Percentiles rank a stretch among this genome's conserved stretches.
Evolutionary conservation across 2,329 filamentous ascomycete species (phyloP).

Genomic region (Aspergillus cejpii): DNA sequence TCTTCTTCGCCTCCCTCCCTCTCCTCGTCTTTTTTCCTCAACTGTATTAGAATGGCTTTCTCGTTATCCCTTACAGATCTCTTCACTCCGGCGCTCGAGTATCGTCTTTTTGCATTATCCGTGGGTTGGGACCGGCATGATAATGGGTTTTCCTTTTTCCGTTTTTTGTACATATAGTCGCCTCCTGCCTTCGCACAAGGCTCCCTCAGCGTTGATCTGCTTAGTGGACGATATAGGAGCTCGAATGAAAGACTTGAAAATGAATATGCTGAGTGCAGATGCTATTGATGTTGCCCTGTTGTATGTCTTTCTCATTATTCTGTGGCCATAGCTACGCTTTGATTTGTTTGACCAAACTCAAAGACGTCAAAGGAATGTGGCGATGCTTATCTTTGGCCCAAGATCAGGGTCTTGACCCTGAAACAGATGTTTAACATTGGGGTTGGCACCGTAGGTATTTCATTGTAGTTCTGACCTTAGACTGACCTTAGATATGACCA

Average conservation of each 20-base stretch:
- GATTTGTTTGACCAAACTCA: too few species aligned
- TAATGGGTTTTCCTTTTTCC: slow-evolving; percentile 35
- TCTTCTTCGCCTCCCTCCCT: too few species aligned
- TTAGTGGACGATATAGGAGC: slow-evolving; percentile 27
- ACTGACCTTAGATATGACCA: too few species aligned
- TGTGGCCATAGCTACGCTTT: too few species aligned
- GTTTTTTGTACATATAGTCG: slow-evolving; percentile 41
- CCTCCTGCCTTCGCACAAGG: slow-evolving; percentile 23
- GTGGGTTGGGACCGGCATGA: slow-evolving; percentile 38
- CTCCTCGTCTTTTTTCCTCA: slow-evolving; percentile 24
- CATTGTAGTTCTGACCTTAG: too few species aligned
- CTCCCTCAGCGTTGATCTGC: slow-evolving; percentile 7
- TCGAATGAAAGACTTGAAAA: slow-evolving; percentile 13
- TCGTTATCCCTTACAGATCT: slow-evolving; percentile 26
- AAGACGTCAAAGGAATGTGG: too few species aligned
- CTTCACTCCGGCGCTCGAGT: slow-evolving; percentile 42
- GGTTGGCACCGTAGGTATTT: too few species aligned
- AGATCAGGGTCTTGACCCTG: too few species aligned
- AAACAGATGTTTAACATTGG: too few species aligned
- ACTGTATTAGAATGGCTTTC: slow-evolving; percentile 37
- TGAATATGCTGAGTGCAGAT: not conserved
- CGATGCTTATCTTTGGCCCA: too few species aligned
- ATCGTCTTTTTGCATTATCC: slow-evolving; percentile 38
- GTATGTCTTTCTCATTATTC: too few species aligned
- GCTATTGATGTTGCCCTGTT: too few species aligned